Evolutionary conservation across 1,139 yeast species (phyloP), one percentile per base, ranked within the genome.

Genomic region (Taphrina deformans): DNA sequence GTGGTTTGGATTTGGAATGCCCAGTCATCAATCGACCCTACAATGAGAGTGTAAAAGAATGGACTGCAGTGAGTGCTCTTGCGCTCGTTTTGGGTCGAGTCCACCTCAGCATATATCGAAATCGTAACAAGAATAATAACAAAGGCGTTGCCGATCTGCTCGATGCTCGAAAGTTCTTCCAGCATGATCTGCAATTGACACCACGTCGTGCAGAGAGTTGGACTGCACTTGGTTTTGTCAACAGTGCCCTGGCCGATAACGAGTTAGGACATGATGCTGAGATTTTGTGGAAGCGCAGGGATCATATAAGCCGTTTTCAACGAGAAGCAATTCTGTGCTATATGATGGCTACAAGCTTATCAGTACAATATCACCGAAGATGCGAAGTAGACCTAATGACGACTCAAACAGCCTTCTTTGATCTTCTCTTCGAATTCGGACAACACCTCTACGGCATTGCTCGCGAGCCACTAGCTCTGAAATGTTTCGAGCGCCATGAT

Each of bases 211-310:
- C 87, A 60, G 99, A 93, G 74, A 84, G 90, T 16, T 95, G 99
- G 99, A 79, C 85, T 58, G 79, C 90, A 1, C 75, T 93, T 21
- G 97, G 96, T 0, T 93, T 87, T 73, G 86, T 95, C 0, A 91
- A 83, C 71, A 87, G 92, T 0, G 85, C 80, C 66, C 77, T 89
- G 45, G 96, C 88, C 0, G 98, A 92, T 69, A 96, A 90, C 74
- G 97, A 89, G 69, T 77, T 93, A 65, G 85, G 90, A 7, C 90
- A 96, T 96, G 88, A 93, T 0, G 87, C 97, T 0, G 97, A 92
- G 72, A 76, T 91, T 44, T 87, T 87, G 41, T 75, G 80, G 0
- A 95, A 88, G 7, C 80, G 87, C 69, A 88, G 88, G 71, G 77
- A 78, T 2, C 75, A 78, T 0, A 87, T 91, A 0, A 91, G 92